Evolutionary conservation across 192 early-diverging fungal genomes (phyloP).

Genomic region (Coemansia aciculifera): DNA sequence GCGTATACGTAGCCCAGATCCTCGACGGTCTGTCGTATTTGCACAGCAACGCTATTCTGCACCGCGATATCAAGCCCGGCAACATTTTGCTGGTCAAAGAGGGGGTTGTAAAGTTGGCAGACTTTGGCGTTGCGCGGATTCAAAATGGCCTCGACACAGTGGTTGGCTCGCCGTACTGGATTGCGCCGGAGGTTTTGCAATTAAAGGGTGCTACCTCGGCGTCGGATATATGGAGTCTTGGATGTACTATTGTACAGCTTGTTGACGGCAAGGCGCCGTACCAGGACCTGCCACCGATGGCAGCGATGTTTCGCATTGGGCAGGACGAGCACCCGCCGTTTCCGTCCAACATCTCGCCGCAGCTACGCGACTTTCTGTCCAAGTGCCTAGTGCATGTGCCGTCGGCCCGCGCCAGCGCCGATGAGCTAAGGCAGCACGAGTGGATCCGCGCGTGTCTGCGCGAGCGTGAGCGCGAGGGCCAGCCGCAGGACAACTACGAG

Average conservation of each 20-base stretch:
- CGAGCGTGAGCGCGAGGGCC: slow-evolving; percentile 40
- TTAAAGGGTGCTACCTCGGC: slow-evolving; percentile 67
- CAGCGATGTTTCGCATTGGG: slow-evolving; percentile 69
- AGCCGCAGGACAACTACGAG: slow-evolving; percentile 42
- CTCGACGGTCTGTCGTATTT: slow-evolving; percentile 57
- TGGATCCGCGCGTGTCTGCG: slow-evolving; percentile 45
- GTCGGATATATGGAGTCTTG: slow-evolving; percentile 73
- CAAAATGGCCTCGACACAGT: slow-evolving; percentile 67
- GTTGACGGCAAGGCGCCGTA: slow-evolving; percentile 72
- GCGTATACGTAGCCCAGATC: slow-evolving; percentile 68
- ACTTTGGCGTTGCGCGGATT: slow-evolving; percentile 71
- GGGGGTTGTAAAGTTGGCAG: slow-evolving; percentile 72
- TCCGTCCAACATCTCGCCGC: slow-evolving; percentile 58
- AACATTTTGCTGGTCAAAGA: slow-evolving; percentile 73
- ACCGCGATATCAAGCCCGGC: slow-evolving; percentile 63
- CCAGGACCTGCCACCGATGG: slow-evolving; percentile 67
- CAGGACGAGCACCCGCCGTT: slow-evolving; percentile 76
- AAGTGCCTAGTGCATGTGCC: slow-evolving; percentile 78
- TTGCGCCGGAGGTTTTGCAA: slow-evolving; percentile 73
- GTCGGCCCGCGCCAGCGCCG: slow-evolving; percentile 65
- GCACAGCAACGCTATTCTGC: slow-evolving; percentile 59
- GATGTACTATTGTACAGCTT: slow-evolving; percentile 72
- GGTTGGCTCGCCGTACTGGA: slow-evolving; percentile 78
- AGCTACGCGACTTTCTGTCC: slow-evolving; percentile 72
- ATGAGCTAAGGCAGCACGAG: slow-evolving; percentile 62